These are phyloP conservation scores for Cercospora sp. DNA, from an alignment of 2,329 filamentous ascomycete genomes.

Conservation along the genomic window DNA sequence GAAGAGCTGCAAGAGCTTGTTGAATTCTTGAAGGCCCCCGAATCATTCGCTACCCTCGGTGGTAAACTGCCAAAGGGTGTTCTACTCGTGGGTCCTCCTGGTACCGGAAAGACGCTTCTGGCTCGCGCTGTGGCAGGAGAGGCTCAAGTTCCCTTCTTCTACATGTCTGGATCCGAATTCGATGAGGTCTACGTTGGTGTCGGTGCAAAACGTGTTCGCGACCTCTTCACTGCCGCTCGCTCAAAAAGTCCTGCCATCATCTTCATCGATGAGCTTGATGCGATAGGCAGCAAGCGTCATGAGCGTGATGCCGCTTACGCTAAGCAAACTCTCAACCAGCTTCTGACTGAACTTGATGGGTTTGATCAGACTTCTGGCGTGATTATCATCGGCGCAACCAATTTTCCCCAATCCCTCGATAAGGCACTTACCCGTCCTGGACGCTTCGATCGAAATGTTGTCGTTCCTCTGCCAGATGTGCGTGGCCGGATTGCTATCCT, in stretches of 20 bases:
- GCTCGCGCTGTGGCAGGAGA: constrained; percentile 95
- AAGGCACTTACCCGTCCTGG: constrained; percentile 92
- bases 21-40: constrained; percentile 90
- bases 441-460: constrained; percentile 90
- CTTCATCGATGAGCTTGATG: constrained; percentile 92
- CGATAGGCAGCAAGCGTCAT: constrained; percentile 91
- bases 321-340: constrained; percentile 95
- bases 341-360: constrained; percentile 93
- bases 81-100: constrained; percentile 88
- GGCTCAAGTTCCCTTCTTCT: constrained; percentile 97
- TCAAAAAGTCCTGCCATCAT: constrained; percentile 87
- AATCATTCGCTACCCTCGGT: constrained; percentile 88
- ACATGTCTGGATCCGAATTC: constrained; percentile 99
- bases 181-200: constrained; percentile 98
- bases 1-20: constrained; percentile 96
- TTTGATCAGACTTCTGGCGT: constrained; percentile 94
- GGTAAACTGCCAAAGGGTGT: constrained; percentile 98
- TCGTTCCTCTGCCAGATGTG: constrained; percentile 86
- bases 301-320: constrained; percentile 90
- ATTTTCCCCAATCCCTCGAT: constrained; percentile 91
- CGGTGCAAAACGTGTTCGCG: constrained; percentile 91
- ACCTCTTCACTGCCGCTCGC: constrained; percentile 82
- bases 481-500: constrained; percentile 90
- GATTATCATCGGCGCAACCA: constrained; percentile 94
- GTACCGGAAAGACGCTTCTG: constrained; percentile 95